Base-by-base conservation (phyloP, 768 basidiomycete species). In the Tulasnella sp. region DNA sequence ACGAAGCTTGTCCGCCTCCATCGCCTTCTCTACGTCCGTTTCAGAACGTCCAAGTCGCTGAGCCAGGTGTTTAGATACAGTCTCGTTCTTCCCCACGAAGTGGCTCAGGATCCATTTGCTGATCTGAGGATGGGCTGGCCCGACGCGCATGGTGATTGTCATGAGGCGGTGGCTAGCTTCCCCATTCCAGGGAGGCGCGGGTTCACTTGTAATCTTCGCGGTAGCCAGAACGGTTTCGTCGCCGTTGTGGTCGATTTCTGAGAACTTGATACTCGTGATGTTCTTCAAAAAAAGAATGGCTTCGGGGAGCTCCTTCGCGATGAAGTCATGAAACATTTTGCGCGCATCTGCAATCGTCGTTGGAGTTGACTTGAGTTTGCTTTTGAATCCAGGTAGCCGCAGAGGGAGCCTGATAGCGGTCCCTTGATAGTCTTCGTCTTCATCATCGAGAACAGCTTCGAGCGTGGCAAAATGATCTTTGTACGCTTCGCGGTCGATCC, bases 341-440 rank as follows among this genome's bases (percentile, higher is more conserved):
- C n/a, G 90, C 84, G 81, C 90, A 90, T 20, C 90, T 84, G 48
- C 89, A 82, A 0, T 86, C 84, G 34, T 88, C 85, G 40, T 85
- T 84, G 18, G 90, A 80, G 82, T 89, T 89, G 28, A 84, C 84
- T 1, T 83, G 72, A 31, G 85, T 12, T 83, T 80, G 72, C 87
- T 88, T 80, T 89, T 87, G 16, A 83, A 82, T 1, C 83, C 75
- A 8, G 81, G 73, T 16, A 83, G 83, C 11, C 90, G 86, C 18
- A 91, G 83, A 0, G 90, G 90, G 28, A 90, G 87, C 1, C 90
- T 86, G 48, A 90, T 87, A 73, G 89, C 82, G 0, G 90, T 87
- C 0, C 89, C 89, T 31, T 40, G 58, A 4, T 81, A 88, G 5
- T 16, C 48, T 18, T 54, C 34, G 16, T 54, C 76, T 14, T 76